These are phyloP conservation scores for Alternaria gaisen DNA, from an alignment of 2,329 filamentous ascomycete genomes.

Conservation along the genomic window DNA sequence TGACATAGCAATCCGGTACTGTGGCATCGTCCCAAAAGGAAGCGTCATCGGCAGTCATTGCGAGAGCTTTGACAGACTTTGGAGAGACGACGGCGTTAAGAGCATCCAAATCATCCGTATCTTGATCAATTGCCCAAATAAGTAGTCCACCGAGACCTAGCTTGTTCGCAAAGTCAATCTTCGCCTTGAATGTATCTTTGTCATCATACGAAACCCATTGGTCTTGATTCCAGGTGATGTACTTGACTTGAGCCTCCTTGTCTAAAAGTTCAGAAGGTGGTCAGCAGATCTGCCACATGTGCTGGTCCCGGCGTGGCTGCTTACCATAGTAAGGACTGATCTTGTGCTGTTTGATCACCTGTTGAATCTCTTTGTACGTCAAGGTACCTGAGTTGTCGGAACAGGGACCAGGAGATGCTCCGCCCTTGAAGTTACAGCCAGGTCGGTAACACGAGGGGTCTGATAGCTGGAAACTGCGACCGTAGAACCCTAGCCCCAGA, in stretches of 20 bases:
- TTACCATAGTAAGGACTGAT: slow-evolving; percentile 11
- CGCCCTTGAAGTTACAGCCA: slow-evolving; percentile 12
- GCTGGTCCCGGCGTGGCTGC: too few species aligned
- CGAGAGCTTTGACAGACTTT: too few species aligned
- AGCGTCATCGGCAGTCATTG: too few species aligned
- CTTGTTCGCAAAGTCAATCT: slow-evolving; percentile 55
- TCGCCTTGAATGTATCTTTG: slow-evolving; percentile 55
- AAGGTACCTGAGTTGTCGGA: slow-evolving; percentile 14
- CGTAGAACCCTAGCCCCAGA: slow-evolving; percentile 58
- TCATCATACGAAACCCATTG: slow-evolving; percentile 44
- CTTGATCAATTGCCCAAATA: slow-evolving; percentile 6
- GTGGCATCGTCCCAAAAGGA: too few species aligned
- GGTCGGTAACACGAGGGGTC: slow-evolving; percentile 17
- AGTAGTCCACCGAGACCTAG: slow-evolving; percentile 14
- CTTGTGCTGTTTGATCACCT: slow-evolving; percentile 18
- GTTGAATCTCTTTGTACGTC: slow-evolving; percentile 28
- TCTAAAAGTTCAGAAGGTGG: not conserved
- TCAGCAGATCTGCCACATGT: too few species aligned
- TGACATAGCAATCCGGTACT: too few species aligned
- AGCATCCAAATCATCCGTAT: not conserved
- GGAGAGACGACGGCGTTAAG: too few species aligned
- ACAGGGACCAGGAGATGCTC: slow-evolving; percentile 19
- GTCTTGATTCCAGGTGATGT: slow-evolving; percentile 32
- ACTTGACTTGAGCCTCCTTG: slow-evolving; percentile 29
- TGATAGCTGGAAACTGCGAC: slow-evolving; percentile 37